Conservation (phyloP, 805 yeast species). For the Ogataea trehaloabstinens region DNA sequence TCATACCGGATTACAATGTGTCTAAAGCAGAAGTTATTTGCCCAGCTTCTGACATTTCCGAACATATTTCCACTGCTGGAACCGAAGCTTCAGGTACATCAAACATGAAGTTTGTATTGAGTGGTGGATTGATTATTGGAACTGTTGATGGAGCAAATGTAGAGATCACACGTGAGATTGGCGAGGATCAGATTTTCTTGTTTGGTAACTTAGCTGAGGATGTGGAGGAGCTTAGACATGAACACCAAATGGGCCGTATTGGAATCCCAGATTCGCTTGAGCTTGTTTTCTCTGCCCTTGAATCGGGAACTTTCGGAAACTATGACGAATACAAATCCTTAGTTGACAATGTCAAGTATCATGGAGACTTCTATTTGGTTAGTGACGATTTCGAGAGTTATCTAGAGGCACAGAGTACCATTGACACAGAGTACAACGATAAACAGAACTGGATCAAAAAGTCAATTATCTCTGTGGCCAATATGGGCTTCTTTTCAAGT, state of each 20-base stretch:
- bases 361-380: constrained; percentile 85
- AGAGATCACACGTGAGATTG: constrained; percentile 90
- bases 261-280: constrained; percentile 57
- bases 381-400: constrained; percentile 88
- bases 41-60: constrained; percentile 88
- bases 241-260: constrained; percentile 63
- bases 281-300: constrained; percentile 64
- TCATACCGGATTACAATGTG: constrained; percentile 89
- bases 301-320: constrained; percentile 68
- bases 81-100: constrained; percentile 97
- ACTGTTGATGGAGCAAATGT: constrained; percentile 97
- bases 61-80: constrained; percentile 96
- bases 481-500: constrained; percentile 89
- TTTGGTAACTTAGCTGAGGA: constrained; percentile 90
- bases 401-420: constrained; percentile 72
- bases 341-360: constrained; percentile 64
- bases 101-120: constrained; percentile 91
- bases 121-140: constrained; percentile 92
- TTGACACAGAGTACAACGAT: constrained; percentile 65
- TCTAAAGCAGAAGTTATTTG: constrained; percentile 88
- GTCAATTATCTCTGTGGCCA: constrained; percentile 76
- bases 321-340: constrained; percentile 63
- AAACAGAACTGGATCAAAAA: constrained; percentile 76
- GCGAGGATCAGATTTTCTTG: constrained; percentile 88
- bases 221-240: constrained; percentile 80